phyloP scores from a whole-genome alignment of 176 grass and related monocot genomes.

The Coix lacrymajobi region DNA sequence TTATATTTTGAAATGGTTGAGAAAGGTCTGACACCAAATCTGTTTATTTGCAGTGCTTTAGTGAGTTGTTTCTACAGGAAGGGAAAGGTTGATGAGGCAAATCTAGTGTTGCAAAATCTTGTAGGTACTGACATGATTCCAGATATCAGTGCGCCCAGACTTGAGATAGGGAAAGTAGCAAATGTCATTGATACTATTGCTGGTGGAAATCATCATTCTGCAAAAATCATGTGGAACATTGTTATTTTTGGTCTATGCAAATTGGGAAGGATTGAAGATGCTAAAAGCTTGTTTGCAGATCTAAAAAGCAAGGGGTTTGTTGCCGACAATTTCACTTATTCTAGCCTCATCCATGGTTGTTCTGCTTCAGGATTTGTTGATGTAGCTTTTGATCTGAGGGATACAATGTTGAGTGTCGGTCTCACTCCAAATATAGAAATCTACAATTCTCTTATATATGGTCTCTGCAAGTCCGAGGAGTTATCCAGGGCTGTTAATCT shows the following conservation, averaged over 20 bases:
- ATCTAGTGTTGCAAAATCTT: constrained; percentile 67
- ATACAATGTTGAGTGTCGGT: constrained; percentile 62
- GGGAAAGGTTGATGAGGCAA: constrained; percentile 87
- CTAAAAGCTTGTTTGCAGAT: constrained; percentile 54
- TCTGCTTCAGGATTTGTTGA: constrained; percentile 58
- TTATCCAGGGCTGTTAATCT: constrained; percentile 67
- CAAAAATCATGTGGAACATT: constrained; percentile 84
- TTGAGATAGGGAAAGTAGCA: constrained; percentile 38
- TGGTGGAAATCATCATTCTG: constrained; percentile 41
- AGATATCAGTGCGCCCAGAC: constrained; percentile 32
- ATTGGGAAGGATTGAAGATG: constrained; percentile 65
- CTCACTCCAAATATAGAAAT: constrained; percentile 62
- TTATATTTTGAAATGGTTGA: constrained; percentile 72
- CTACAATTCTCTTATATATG: constrained; percentile 95
- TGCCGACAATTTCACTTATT: constrained; percentile 83
- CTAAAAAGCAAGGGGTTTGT: constrained; percentile 57
- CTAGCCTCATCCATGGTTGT: constrained; percentile 77
- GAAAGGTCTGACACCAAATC: constrained; percentile 68
- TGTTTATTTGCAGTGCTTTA: constrained; percentile 63
- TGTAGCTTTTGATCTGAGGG: constrained; percentile 67
- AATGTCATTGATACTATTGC: constrained; percentile 29
- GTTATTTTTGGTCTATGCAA: constrained; percentile 86
- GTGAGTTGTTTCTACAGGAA: constrained; percentile 78
- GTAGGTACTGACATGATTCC: constrained; percentile 56
- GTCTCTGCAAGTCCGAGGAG: constrained; percentile 80